Percentiles rank a stretch among this genome's conserved stretches.
phyloP scores from a whole-genome alignment of 2,329 filamentous ascomycete genomes.

The Pseudopyricularia javanii region DNA sequence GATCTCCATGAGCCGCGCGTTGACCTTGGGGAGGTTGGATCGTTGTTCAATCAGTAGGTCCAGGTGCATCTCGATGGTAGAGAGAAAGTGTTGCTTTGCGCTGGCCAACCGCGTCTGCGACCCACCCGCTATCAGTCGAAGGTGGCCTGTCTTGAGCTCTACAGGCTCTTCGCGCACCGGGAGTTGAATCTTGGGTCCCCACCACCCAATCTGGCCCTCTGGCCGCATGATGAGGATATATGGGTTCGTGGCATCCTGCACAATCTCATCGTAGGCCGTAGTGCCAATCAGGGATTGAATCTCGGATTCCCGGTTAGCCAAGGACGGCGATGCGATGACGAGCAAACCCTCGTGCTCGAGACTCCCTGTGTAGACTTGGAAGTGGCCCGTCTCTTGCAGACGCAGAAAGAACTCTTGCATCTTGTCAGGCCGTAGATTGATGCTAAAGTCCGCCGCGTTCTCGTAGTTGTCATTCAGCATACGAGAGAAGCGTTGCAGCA shows the following conservation, averaged over 20 bases:
- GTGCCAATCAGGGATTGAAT: constrained; percentile 78
- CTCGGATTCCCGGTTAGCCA: constrained; percentile 65
- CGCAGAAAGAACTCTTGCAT: constrained; percentile 70
- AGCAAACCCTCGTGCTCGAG: constrained; percentile 66
- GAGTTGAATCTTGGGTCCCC: constrained; percentile 61
- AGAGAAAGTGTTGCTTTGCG: constrained; percentile 66
- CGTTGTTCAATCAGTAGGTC: constrained; percentile 85
- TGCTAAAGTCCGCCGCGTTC: constrained; percentile 90
- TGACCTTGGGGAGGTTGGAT: constrained; percentile 87
- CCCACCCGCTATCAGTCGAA: constrained; percentile 80
- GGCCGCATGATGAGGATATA: constrained; percentile 80
- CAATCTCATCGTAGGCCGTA: constrained; percentile 38
- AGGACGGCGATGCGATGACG: constrained; percentile 70
- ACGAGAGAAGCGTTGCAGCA: constrained; percentile 88
- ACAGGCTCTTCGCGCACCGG: constrained; percentile 65
- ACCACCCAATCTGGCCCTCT: constrained; percentile 69
- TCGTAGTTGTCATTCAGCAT: constrained; percentile 90
- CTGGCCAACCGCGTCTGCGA: constrained; percentile 67
- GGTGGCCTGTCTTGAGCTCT: constrained; percentile 75
- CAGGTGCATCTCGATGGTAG: constrained; percentile 70
- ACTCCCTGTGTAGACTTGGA: constrained; percentile 63
- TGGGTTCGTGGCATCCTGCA: constrained; percentile 65
- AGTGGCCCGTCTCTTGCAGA: constrained; percentile 72
- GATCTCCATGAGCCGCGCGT: constrained; percentile 81
- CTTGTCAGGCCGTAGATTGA: constrained; percentile 55